These are phyloP conservation scores for Pythium diclinum DNA, from an alignment of 352 stramenopile genomes.

Conservation along the genomic window DNA sequence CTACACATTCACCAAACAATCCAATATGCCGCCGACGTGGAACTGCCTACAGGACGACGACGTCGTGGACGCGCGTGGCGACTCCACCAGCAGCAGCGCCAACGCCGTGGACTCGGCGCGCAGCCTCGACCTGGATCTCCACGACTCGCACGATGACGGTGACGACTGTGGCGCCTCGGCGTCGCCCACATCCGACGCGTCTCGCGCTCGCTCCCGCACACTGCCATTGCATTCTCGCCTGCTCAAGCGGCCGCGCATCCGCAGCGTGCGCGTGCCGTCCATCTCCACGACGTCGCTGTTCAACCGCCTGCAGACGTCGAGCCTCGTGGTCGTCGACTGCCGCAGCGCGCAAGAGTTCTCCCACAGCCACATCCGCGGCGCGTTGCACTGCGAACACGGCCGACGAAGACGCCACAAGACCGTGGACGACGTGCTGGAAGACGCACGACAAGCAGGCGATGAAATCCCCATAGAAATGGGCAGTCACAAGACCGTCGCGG, in stretches of 20 bases:
- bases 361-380: conserved; percentile 38
- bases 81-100: conserved; percentile 16
- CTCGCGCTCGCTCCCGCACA: conserved; percentile 25
- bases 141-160: neutral
- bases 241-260: conserved; percentile 24
- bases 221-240: conserved; percentile 29
- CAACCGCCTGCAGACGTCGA: conserved; percentile 66
- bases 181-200: neutral
- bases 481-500: conserved; percentile 23
- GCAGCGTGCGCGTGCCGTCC: conserved; percentile 39
- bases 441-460: conserved; percentile 8
- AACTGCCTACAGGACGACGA: conserved; percentile 3
- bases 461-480: conserved; percentile 8
- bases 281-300: conserved; percentile 69
- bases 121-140: conserved; percentile 15
- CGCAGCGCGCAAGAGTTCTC: conserved; percentile 49
- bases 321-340: conserved; percentile 68
- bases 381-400: conserved; percentile 49
- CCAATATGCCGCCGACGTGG: conserved; percentile 9
- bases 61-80: conserved; percentile 7
- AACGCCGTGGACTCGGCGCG: conserved; percentile 5
- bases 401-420: conserved; percentile 29
- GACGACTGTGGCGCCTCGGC: neutral
- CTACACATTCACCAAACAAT: neutral
- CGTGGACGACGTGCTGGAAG: conserved; percentile 54